Base-by-base conservation (phyloP, 2,329 filamentous ascomycete species). In the Sporothrix euskadiensis region DNA sequence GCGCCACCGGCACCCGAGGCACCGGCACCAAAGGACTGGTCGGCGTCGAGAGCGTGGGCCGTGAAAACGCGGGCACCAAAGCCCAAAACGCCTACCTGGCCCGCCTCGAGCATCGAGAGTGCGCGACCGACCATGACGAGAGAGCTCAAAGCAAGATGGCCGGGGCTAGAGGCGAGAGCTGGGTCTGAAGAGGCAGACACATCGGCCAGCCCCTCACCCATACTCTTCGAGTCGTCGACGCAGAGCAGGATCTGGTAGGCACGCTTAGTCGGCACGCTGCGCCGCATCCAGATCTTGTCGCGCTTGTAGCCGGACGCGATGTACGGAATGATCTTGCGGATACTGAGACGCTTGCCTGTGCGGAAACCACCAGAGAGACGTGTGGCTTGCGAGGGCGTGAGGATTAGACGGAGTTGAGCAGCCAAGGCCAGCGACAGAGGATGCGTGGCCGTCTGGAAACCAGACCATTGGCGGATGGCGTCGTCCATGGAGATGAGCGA, bases 281-380 rank as follows among this genome's bases (percentile, higher is more conserved):
- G 90, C 16, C 97, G 92, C 91, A 99, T 97, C 96, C 96, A 99
- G 83, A 99, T 99, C 86, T 99, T 99, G 88, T 99, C 96, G 75
- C 96, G 93, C 86, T 98, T 98, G 87, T 98, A 99, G 80, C 92
- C 91, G 0, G 94, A 98, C 0, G 97, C 96, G 78, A 99, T 98
- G 84, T 99, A 99, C 0, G 97, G 96, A 79, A 99, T 99, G 83
- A 99, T 99, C 78, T 95, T 94, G 83, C 98, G 98, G 85, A 99
- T 97, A 83, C 98, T 99, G 78, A 99, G 93, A 0, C 96, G 92
- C 82, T 99, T 99, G 76, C 96, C 96, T 0, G 96, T 99, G 77
- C 96, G 93, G 88, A 97, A 98, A 77, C 97, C 94, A 59, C 96
- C 96, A 1, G 95, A 94, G 75, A 99, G 92, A 80, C 98, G 99